Evolutionary conservation across 2,329 filamentous ascomycete species (phyloP).

Genomic region (Monosporascus sp.): DNA sequence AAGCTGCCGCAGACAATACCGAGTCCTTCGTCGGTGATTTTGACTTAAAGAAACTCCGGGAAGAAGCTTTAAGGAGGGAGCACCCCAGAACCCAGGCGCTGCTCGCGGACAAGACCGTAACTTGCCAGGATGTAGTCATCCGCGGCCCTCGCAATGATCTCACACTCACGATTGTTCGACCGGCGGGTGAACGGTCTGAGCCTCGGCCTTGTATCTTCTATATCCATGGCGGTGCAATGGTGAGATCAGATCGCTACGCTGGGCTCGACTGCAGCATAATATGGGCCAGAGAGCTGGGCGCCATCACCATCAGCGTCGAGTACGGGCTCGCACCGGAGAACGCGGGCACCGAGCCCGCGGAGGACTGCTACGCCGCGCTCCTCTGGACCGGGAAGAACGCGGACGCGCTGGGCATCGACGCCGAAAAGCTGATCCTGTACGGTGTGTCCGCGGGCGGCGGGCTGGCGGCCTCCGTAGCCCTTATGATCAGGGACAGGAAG

Average conservation of each 20-base stretch:
- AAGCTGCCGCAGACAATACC: not conserved
- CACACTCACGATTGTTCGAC: constrained; percentile 19
- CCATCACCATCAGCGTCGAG: constrained; percentile 28
- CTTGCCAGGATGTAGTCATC: constrained; percentile 19
- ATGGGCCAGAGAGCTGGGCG: constrained; percentile 25
- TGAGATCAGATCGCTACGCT: constrained; percentile 26
- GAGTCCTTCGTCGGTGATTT: constrained; percentile 14
- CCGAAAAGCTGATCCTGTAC: constrained; percentile 45
- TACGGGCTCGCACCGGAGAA: constrained; percentile 28
- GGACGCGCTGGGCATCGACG: constrained; percentile 34
- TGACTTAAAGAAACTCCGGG: constrained; percentile 24
- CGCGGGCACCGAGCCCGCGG: constrained; percentile 20
- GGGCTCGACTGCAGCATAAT: constrained; percentile 26
- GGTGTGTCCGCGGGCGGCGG: constrained; percentile 55
- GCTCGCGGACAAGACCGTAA: constrained; percentile 22
- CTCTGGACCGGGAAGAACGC: constrained; percentile 28
- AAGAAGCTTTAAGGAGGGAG: constrained; percentile 19
- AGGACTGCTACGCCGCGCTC: constrained; percentile 35
- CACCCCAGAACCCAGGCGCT: constrained; percentile 21
- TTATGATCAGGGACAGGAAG: constrained; percentile 40
- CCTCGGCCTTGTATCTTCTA: constrained; percentile 25
- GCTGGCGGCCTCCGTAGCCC: constrained; percentile 47
- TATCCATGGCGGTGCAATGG: constrained; percentile 27
- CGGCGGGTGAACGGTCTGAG: constrained; percentile 1
- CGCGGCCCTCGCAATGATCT: constrained; percentile 19